Base-by-base conservation (phyloP, 1,139 yeast species). In the Spencermartinsiella ligniputridi region DNA sequence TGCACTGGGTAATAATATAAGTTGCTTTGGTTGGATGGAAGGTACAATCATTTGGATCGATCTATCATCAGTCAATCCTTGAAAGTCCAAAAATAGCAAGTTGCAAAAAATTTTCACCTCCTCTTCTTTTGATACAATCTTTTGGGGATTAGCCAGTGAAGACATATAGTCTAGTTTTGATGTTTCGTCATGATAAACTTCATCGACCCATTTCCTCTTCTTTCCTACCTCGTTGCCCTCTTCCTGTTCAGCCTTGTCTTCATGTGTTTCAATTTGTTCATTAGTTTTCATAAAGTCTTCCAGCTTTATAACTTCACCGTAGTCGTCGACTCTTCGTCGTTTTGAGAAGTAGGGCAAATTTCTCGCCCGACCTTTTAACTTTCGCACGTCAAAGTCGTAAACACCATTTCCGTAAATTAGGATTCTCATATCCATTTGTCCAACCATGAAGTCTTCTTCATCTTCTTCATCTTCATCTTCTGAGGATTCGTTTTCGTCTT, bases 51-150 rank as follows among this genome's bases (percentile, higher is more conserved):
- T 80, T 46, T 83, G 75, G 49, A 89, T 67, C 0, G 97, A 90
- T 51, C 97, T 74, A 49, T 83, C 71, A 60, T 92, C 97, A 2
- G 89, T 94, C 18, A 85, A 66, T 12, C 97, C 96, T 13, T 90
- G 79, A 50, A 90, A 72, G 61, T 92, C 97, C 45, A 92, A 78
- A 61, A 72, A 89, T 5, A 88, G 77, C 17, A 90, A 67, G 0
- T 82, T 83, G 64, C 97, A 89, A 49, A 83, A 69, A 3, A 87
- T 68, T 12, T 67, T 69, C 17, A 83, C 63, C 20, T 72, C 70
- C 3, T 67, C 61, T 1, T 63, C 58, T 2, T 49, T 49, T 0
- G 65, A 57, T 0, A 68, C 64, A 45, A 81, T 64, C 39, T 72
- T 71, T 35, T 74, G 68, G 0, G 96, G 95, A 34, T 70, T 70